These are phyloP conservation scores for Aegilops tauschii DNA, from an alignment of 176 grass and related monocot species.

Conservation along the genomic window DNA sequence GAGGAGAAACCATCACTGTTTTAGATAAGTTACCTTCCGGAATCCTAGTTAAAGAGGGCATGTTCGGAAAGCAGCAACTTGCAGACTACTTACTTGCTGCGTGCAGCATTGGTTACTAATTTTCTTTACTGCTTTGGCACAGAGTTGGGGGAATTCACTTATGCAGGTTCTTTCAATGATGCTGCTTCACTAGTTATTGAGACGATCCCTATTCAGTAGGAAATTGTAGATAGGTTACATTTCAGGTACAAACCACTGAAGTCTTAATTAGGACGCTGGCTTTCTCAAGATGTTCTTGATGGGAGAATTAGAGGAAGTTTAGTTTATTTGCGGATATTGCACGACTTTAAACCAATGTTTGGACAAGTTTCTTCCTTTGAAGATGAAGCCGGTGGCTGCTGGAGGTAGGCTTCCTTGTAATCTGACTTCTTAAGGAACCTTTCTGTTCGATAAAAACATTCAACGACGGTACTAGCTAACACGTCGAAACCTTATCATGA, in stretches of 20 bases:
- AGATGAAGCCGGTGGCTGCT: constrained; percentile 50
- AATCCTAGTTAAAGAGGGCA: not conserved
- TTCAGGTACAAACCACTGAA: constrained; percentile 38
- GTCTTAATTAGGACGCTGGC: constrained; percentile 6
- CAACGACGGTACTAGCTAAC: not conserved
- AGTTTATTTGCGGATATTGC: constrained; percentile 13
- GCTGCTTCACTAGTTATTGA: not conserved
- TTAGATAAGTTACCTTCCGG: not conserved
- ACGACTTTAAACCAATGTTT: constrained; percentile 24
- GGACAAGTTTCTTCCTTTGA: constrained; percentile 33
- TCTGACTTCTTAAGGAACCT: constrained; percentile 31
- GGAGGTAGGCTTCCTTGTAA: constrained; percentile 68
- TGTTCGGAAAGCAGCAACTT: not conserved
- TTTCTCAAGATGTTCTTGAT: constrained; percentile 20
- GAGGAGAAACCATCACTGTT: not conserved
- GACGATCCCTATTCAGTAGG: not conserved
- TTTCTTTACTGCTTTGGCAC: constrained; percentile 15
- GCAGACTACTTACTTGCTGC: not conserved
- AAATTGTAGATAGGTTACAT: constrained; percentile 40
- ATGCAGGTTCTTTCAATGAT: constrained; percentile 20
- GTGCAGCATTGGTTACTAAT: constrained; percentile 2
- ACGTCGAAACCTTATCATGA: constrained; percentile 15
- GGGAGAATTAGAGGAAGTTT: constrained; percentile 17
- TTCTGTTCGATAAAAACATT: constrained; percentile 7
- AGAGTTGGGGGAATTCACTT: constrained; percentile 23